Base-by-base conservation (phyloP, 257 asterid species). In the Scutellaria barbata region DNA sequence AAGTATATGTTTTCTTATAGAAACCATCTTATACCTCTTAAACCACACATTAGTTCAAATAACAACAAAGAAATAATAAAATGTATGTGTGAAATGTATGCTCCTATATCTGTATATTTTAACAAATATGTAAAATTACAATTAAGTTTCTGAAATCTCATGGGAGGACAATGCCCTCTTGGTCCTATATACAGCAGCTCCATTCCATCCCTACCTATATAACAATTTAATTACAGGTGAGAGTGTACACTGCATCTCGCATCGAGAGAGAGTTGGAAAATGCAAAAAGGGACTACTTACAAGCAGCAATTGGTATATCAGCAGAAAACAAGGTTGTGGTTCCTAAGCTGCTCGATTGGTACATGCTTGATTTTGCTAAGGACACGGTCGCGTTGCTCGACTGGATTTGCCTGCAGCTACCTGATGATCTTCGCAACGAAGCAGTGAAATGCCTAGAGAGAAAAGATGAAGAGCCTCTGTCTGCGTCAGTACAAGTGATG, bases 351-450 rank as follows among this genome's bases (percentile, higher is more conserved):
- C 71, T 92, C 55, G 97, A 90, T 37, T 90, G 92, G 98, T 92
- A 90, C 72, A 79, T 92, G 47, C 92, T 92, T 0, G 96, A 90
- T 72, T 92, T 92, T 61, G 96, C 95, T 0, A 90, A 92, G 83
- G 90, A 92, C 70, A 75, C 88, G 80, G 91, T 88, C 14, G 79
- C 87, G 6, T 77, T 92, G 73, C 82, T 92, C 6, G 97, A 86
- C 75, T 90, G 97, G 98, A 63, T 88, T 52, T 90, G 90, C 79
- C 72, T 90, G 82, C 95, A 90, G 84, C 82, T 92, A n/a, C 92
- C 92, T 4, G 82, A 84, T 22, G 83, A 81, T 35, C 86, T 82
- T 6, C 77, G 92, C 63, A 79, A 74, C 18, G 80, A 76, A 76
- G 84, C 86, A 14, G 57, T 88, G 6, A 68, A 78, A 45, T 85